Percentiles rank a stretch among this genome's conserved stretches.
phyloP scores from a whole-genome alignment of 148 eudicot genomes.

The Silene uniflora region DNA sequence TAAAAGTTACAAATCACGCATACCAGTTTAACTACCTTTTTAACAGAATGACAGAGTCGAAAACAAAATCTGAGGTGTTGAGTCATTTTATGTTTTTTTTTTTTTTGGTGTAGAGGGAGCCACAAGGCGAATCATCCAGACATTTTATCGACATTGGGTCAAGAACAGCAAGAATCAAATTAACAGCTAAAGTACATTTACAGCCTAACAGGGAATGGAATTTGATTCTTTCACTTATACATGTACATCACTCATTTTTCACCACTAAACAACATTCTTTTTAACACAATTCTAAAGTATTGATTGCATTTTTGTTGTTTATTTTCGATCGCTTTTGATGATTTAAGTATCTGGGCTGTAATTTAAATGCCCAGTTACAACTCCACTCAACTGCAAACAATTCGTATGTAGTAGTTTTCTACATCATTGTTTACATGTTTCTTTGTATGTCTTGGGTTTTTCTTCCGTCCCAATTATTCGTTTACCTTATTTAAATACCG shows the following conservation, averaged over 20 bases:
- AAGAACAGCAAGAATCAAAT: neutral
- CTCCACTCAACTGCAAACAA: conserved; percentile 24
- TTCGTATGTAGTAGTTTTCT: conserved; percentile 39
- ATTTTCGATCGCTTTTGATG: conserved; percentile 8
- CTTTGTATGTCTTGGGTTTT: conserved; percentile 17
- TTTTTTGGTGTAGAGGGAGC: too few relatives aligned
- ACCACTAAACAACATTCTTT: neutral
- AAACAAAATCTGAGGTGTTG: too few relatives aligned
- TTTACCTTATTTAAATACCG: too few relatives aligned
- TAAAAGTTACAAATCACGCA: too few relatives aligned
- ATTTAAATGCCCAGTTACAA: conserved; percentile 29
- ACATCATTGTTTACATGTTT: too few relatives aligned
- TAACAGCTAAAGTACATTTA: neutral
- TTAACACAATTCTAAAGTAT: neutral
- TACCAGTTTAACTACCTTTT: too few relatives aligned
- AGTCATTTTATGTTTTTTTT: too few relatives aligned
- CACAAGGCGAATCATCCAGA: too few relatives aligned
- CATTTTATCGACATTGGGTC: too few relatives aligned
- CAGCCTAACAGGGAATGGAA: conserved; percentile 8
- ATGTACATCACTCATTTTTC: conserved; percentile 3
- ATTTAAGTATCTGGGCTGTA: conserved; percentile 25
- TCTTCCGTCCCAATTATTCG: too few relatives aligned
- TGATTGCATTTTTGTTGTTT: conserved; percentile 4
- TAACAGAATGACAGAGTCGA: too few relatives aligned
- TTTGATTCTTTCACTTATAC: conserved; percentile 24